Evolutionary conservation across 495 filamentous ascomycete species (phyloP), one percentile per base, ranked within the genome.

Genomic region (Tirmania nivea): DNA sequence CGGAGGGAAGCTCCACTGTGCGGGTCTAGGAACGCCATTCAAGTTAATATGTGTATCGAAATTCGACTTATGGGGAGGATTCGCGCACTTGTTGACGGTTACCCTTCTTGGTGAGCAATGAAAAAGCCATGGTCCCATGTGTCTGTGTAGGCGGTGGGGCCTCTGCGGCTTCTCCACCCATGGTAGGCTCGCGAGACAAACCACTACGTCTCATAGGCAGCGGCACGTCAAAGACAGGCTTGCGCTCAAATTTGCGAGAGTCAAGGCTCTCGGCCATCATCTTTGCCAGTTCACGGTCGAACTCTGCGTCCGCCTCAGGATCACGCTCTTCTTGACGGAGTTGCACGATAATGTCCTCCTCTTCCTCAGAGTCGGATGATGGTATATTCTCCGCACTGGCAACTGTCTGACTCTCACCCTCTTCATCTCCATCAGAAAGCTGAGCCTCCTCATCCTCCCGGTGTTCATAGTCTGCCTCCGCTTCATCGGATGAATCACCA

Each of bases 261-360:
- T 96, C 92, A 65, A 92, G 69, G 70, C 88, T 94, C 62, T 99
- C 90, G 56, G 87, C 75, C 92, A 96, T 95, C 79, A 99, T 84
- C 67, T 95, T 96, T 16, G 92, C 88, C 66, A 92, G 86, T 69
- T 96, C 90, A 60, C 90, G 85, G 60, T 96, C 92, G 61, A 99
- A 99, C 37, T 99, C 92, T 7, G 89, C 90, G 57, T 96, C 90
- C 47, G 78, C 83, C 68, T 94, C 86, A 0, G 90, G 92, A 56
- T 99, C 88, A 45, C 88, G 75, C 62, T 92, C 80, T 65, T 94
- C 84, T 61, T 93, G 82, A 61, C 86, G 78, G 45, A 85, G 77
- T 11, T 86, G 89, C 42, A 99, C 88, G 36, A 94, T 73, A 53
- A 95, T 92, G 9, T 85, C 76, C 60, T 94, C 88, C 52, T 94